Conservation (phyloP, 495 filamentous ascomycete species). For the Penicillium soppii region DNA sequence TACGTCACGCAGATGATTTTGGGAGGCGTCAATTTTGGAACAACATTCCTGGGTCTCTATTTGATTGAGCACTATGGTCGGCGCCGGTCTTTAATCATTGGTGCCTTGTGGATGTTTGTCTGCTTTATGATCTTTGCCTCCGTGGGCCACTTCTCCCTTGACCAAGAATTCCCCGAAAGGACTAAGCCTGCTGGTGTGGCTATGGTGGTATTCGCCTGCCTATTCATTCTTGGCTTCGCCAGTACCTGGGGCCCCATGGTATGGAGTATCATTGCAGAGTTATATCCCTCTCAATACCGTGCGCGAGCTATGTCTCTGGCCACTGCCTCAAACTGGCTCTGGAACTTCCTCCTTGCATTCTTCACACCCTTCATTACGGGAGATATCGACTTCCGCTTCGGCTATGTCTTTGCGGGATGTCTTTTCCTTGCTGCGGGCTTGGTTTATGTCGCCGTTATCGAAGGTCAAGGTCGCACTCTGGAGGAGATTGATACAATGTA, state of each 20-base stretch:
- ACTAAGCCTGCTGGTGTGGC: constrained; percentile 61
- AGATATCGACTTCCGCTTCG: constrained; percentile 69
- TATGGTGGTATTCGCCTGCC: constrained; percentile 70
- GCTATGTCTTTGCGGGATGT: constrained; percentile 76
- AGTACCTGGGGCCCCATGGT: constrained; percentile 82
- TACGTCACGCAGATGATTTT: constrained; percentile 75
- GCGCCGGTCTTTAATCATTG: constrained; percentile 62
- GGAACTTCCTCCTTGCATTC: constrained; percentile 82
- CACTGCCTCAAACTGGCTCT: constrained; percentile 82
- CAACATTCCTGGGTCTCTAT: constrained; percentile 69
- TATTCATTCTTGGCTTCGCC: constrained; percentile 58
- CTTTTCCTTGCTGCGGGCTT: constrained; percentile 58
- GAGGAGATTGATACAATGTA: constrained; percentile 89
- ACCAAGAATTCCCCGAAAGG: constrained; percentile 43
- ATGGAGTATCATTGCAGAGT: constrained; percentile 76
- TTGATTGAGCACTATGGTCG: constrained; percentile 69
- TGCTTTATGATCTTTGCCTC: constrained; percentile 73
- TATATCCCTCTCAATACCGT: constrained; percentile 74
- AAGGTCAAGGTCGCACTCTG: constrained; percentile 63
- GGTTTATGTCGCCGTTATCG: constrained; percentile 73
- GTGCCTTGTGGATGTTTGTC: constrained; percentile 67
- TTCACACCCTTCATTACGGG: constrained; percentile 73
- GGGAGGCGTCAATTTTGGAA: constrained; percentile 67
- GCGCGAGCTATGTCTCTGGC: constrained; percentile 73
- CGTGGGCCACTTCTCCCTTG: constrained; percentile 60